Evolutionary conservation across 176 grass and related monocot species (phyloP), one percentile per base, ranked within the genome.

Genomic region (Hyparrhenia diplandra): DNA sequence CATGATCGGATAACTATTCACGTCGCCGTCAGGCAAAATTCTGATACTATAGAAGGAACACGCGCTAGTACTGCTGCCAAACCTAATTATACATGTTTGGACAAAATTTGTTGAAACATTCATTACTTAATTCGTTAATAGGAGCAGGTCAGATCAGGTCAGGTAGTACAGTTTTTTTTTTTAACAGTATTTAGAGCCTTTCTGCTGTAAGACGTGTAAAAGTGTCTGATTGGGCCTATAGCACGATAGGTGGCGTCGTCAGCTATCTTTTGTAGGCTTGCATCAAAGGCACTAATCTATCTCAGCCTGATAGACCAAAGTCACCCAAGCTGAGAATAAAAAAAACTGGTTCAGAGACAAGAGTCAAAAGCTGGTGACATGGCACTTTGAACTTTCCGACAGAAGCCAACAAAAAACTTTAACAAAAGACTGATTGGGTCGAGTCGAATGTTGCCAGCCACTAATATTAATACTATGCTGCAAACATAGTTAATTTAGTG

Each of bases 241-340:
- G 47, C 45, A 71, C 39, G 55, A 68, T 75, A 80, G 76, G 24
- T 21, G 34, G 30, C 74, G 27, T 82, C 17, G 36, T 49, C 78
- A 76, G 62, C 30, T 74, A 69, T 16, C 6, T 8, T 69, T 34
- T 20, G 64, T 43, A 41, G 34, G 29, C 35, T 28, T 17, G 21
- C 35, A 4, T 8, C n/a, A 23, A 25, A 30, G 21, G 13, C 12
- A 17, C 2, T n/a, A 32, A 35, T 35, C 30, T 35, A 55, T 14
- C 28, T 46, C 76, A 46, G 17, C 37, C 18, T 42, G 36, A 2
- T 6, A 29, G 12, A 40, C n/a, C 14, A 16, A 74, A 35, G 28
- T 5, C 34, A 27, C 14, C 16, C 34, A 27, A 10, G 3, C 13
- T 2, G 4, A 41, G 28, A 51, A 5, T 85, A 52, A 54, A 71